Conservation (phyloP, 1,139 yeast genomes). For the Sugiyamaella novakii region DNA sequence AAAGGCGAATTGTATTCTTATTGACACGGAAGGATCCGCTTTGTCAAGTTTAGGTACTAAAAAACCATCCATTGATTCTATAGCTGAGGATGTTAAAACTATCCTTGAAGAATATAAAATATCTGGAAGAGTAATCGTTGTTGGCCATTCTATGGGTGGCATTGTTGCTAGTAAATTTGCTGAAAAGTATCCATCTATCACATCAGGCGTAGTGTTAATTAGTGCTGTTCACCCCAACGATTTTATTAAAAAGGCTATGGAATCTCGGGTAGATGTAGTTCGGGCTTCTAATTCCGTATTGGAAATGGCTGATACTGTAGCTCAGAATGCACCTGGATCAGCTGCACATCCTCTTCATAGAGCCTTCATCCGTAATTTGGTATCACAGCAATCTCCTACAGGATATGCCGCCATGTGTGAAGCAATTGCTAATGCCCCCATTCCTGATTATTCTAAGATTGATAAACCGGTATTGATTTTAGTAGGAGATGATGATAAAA, state of each 20-base stretch:
- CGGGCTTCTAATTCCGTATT: conserved; percentile 25
- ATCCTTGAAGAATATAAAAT: conserved; percentile 31
- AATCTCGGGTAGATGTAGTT: conserved; percentile 30
- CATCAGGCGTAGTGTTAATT: conserved; percentile 30
- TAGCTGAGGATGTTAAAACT: conserved; percentile 34
- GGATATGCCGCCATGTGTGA: conserved; percentile 39
- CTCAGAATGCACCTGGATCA: conserved; percentile 37
- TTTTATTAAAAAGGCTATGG: conserved; percentile 30
- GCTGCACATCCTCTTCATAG: conserved; percentile 28
- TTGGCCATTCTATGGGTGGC: conserved; percentile 44
- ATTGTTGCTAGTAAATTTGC: conserved; percentile 37
- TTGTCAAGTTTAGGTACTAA: conserved; percentile 29
- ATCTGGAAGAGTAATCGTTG: conserved; percentile 27
- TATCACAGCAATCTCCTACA: conserved; percentile 32
- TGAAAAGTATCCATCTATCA: conserved; percentile 15
- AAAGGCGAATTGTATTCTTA: conserved; percentile 32
- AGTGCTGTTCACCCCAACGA: conserved; percentile 41
- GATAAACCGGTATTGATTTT: conserved; percentile 33
- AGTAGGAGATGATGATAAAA: conserved; percentile 37
- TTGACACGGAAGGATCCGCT: conserved; percentile 40
- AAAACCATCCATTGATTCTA: conserved; percentile 28
- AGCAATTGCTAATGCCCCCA: conserved; percentile 35
- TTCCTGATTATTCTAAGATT: conserved; percentile 30
- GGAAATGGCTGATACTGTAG: conserved; percentile 34
- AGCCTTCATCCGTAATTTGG: conserved; percentile 37